Evolutionary conservation across 2,329 filamentous ascomycete genomes (phyloP), one percentile per base, ranked within the genome.

Genomic region (Tolypocladium inflatum): DNA sequence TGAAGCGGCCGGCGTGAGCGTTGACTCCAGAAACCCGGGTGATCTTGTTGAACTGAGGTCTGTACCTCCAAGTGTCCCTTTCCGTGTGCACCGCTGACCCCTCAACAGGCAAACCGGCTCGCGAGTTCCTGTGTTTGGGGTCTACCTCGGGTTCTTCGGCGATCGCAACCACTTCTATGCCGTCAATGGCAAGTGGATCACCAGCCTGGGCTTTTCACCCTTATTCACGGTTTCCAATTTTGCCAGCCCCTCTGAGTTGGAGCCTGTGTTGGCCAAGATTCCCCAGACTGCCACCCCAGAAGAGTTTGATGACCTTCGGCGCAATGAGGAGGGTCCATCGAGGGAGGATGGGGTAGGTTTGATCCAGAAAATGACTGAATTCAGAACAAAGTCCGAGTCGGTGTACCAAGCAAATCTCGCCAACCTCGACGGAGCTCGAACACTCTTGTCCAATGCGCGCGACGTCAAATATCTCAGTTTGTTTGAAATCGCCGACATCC

Each of bases 131-230:
- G 61, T 81, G 19, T 71, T 85, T 51, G 82, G 76, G 15, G 66
- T 85, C 51, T 82, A 79, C 62, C 70, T 85, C 9, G 81, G 81
- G 17, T 75, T 71, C 56, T 75, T 80, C 61, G 75, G 78, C 43
- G 76, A 76, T 21, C 71, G 77, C 48, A 73, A 82, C 62, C 80
- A 84, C 65, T 83, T 79, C 65, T 84, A 83, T 66, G 77, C 78
- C 37, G 74, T 67, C 62, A 78, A 74, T 19, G 82, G 81, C 61
- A 78, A 76, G 71, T 78, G 82, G 66, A 64, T 78, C 19, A 74
- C 74, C 10, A 74, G 73, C 55, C 58, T 74, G 42, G 71, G 71
- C 19, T 68, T 80, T 37, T 72, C 69, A 50, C 73, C 79, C 1
- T 68, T 78, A 41, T 85, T 85, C 64, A 73, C 77, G 5, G 73